Percentiles rank a stretch among this genome's conserved stretches.
Evolutionary conservation across 495 filamentous ascomycete species (phyloP).

Genomic region (Aspergillus cavernicola): DNA sequence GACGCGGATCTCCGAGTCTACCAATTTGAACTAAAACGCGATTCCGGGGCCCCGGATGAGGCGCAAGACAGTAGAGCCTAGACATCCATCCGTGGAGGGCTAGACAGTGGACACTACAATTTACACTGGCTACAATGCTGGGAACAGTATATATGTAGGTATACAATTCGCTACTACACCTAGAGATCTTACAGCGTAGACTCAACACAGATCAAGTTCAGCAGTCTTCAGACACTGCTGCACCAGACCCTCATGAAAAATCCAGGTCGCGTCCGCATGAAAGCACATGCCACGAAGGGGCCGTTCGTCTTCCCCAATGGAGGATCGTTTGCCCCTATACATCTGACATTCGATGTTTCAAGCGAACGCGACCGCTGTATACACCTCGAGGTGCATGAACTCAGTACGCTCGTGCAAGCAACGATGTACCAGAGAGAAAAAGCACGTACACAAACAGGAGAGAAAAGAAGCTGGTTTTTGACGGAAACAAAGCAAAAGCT

Average conservation of each 20-base stretch:
- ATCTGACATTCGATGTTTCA: constrained; percentile 17
- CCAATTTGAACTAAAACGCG: neutral
- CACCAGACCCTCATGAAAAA: neutral
- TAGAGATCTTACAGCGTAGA: neutral
- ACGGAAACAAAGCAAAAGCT: constrained; percentile 35
- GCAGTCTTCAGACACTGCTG: neutral
- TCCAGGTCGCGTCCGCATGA: constrained; percentile 8
- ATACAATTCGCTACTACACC: constrained; percentile 14
- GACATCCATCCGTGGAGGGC: too few species aligned
- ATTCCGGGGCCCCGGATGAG: constrained; percentile 1
- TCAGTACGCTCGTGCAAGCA: constrained; percentile 10
- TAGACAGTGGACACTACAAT: neutral
- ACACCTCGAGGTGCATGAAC: constrained; percentile 12
- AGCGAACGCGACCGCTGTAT: constrained; percentile 25
- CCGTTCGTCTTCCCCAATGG: constrained; percentile 17
- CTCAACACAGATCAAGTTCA: neutral
- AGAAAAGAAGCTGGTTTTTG: constrained; percentile 19
- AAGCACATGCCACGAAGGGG: constrained; percentile 12
- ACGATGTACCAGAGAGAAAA: constrained; percentile 14
- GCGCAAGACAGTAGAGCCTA: too few species aligned
- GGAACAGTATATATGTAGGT: neutral
- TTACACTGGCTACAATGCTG: neutral
- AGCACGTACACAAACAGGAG: constrained; percentile 22
- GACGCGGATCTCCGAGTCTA: too few species aligned
- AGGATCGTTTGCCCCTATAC: constrained; percentile 4